Percentiles rank a stretch among this genome's conserved stretches.
Conservation (phyloP, 2,329 filamentous ascomycete genomes). For the Neurospora crassa region DNA sequence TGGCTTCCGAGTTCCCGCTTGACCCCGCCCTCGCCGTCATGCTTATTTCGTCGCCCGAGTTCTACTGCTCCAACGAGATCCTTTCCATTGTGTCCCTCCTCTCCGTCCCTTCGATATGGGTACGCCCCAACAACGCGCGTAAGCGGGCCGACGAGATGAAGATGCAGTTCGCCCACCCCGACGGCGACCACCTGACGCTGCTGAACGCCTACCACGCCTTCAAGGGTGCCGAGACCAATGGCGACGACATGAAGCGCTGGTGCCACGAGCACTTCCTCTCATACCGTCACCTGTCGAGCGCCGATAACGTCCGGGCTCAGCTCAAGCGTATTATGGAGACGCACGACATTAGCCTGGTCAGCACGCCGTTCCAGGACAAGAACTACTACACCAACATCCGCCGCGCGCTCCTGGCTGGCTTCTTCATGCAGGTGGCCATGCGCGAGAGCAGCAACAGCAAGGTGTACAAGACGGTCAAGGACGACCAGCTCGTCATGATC, state of each 20-base stretch:
- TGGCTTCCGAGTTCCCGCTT: constrained; percentile 91
- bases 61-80: constrained; percentile 98
- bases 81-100: constrained; percentile 88
- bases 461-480: constrained; percentile 91
- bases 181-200: constrained; percentile 92
- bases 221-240: constrained; percentile 61
- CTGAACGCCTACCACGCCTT: constrained; percentile 98
- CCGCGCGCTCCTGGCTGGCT: constrained; percentile 80
- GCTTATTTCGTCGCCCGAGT: constrained; percentile 94
- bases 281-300: constrained; percentile 76
- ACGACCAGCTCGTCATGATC: constrained; percentile 85
- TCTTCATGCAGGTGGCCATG: constrained; percentile 99
- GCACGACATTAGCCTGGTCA: constrained; percentile 73
- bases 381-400: constrained; percentile 98
- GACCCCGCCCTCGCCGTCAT: constrained; percentile 93
- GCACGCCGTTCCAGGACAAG: constrained; percentile 86
- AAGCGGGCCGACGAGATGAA: constrained; percentile 98
- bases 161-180: constrained; percentile 78
- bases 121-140: constrained; percentile 73
- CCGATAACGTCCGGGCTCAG: constrained; percentile 87
- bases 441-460: constrained; percentile 72
- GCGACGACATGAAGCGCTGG: constrained; percentile 73
- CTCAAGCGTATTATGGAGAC: constrained; percentile 96
- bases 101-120: constrained; percentile 89
- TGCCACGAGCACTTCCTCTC: constrained; percentile 96